A percentile compares a stretch with the other conserved stretches of the same genome.
phyloP scores from a whole-genome alignment of 1,284 basidiomycete genomes.

The Ustilago loliicola region DNA sequence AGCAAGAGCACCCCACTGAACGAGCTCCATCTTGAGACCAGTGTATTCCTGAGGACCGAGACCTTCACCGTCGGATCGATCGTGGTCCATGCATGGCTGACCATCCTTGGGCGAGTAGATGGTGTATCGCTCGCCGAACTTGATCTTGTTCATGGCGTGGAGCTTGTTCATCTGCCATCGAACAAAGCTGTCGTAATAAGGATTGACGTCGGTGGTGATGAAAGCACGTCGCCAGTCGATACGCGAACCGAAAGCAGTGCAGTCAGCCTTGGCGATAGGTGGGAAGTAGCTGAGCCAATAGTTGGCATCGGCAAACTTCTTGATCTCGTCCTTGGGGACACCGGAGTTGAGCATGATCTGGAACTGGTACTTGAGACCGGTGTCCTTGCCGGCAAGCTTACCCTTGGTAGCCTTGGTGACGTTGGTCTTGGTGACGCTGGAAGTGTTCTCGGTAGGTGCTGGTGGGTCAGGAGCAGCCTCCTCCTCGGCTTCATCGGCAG shows the following conservation, averaged over 20 bases:
- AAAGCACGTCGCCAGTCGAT: conserved; percentile 98
- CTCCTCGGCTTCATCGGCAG: conserved; percentile 73
- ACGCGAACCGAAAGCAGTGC: conserved; percentile 87
- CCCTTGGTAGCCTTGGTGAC: conserved; percentile 90
- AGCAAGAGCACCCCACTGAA: conserved; percentile 72
- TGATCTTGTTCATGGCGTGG: conserved; percentile 73
- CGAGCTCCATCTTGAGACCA: conserved; percentile 92
- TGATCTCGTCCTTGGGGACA: conserved; percentile 89
- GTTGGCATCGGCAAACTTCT: conserved; percentile 92
- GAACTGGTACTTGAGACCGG: conserved; percentile 96
- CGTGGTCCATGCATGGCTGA: conserved; percentile 99
- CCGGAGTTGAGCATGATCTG: conserved; percentile 93
- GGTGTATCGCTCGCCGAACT: conserved; percentile 98
- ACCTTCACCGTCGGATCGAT: conserved; percentile 94
- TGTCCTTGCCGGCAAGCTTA: conserved; percentile 92
- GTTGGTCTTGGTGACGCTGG: conserved; percentile 58
- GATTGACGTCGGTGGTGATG: conserved; percentile 94
- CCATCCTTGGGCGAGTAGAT: conserved; percentile 99
- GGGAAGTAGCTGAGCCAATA: conserved; percentile 97
- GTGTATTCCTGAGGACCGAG: conserved; percentile 97
- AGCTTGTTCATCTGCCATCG: conserved; percentile 99
- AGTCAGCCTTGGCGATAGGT: conserved; percentile 88
- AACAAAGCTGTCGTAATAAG: conserved; percentile 97
- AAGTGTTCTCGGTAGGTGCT: conserved; percentile 50
- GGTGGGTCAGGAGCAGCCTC: conserved; percentile 44